phyloP scores from a whole-genome alignment of 768 basidiomycete genomes.

The Peribolospora baueri region DNA sequence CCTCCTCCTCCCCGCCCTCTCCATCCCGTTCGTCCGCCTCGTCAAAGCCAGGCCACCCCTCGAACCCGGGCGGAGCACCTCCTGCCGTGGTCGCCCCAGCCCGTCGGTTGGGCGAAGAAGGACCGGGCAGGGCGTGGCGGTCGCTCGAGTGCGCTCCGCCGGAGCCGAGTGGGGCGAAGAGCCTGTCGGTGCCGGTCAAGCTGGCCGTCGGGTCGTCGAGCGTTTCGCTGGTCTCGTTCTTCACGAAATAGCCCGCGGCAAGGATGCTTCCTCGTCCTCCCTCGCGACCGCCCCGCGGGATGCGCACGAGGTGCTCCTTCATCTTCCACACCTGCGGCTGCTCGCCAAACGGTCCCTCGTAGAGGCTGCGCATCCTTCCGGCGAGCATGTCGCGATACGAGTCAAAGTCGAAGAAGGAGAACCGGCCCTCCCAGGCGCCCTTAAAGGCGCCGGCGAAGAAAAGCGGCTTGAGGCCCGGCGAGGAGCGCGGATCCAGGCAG shows the following conservation, averaged over 20 bases:
- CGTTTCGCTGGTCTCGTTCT: too few species aligned
- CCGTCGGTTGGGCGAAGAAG: background rate
- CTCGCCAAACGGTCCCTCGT: conserved; percentile 48
- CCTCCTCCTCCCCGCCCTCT: background rate
- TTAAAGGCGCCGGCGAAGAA: conserved; percentile 6
- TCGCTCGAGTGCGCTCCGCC: background rate
- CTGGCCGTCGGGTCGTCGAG: background rate
- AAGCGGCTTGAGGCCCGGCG: conserved; percentile 13
- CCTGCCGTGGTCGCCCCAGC: too few species aligned
- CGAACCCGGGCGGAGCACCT: background rate
- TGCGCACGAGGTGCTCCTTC: conserved; percentile 8
- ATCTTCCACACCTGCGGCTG: conserved; percentile 81
- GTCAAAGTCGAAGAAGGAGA: conserved; percentile 50
- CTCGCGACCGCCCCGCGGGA: conserved; percentile 5
- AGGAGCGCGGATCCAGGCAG: conserved; percentile 18
- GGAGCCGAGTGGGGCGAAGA: background rate
- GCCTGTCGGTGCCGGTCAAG: background rate
- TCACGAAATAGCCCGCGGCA: conserved; percentile 14
- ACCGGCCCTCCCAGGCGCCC: conserved; percentile 16
- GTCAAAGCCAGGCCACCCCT: background rate
- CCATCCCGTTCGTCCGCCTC: background rate
- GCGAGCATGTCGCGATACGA: conserved; percentile 29
- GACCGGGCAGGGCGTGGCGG: background rate
- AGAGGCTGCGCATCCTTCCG: conserved; percentile 28
- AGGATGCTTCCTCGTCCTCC: conserved; percentile 14